phyloP scores from a whole-genome alignment of 441 rosid species.

The Cnidoscolus chayamansa region DNA sequence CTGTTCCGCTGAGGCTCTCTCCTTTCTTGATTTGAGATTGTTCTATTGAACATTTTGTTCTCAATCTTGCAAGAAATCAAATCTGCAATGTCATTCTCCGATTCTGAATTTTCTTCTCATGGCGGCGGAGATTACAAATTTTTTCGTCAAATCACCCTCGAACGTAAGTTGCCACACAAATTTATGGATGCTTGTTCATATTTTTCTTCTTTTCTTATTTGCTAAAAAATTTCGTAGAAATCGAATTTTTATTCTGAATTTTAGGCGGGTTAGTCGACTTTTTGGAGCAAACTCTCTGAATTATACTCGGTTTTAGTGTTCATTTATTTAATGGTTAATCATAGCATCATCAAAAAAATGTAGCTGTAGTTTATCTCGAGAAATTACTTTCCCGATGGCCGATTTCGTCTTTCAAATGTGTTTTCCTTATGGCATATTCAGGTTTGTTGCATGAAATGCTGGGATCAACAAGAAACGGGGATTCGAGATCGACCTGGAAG shows the following conservation, averaged over 20 bases:
- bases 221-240: no score
- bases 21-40: neutral
- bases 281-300: no score
- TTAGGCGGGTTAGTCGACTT: neutral
- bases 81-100: conserved; percentile 55
- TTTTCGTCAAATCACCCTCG: conserved; percentile 76
- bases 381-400: neutral
- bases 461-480: conserved; percentile 65
- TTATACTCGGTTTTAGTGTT: no score
- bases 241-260: neutral
- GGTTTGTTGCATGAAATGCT: conserved; percentile 87
- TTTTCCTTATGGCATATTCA: conserved; percentile 19
- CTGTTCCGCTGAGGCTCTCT: conserved; percentile 3
- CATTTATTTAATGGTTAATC: neutral
- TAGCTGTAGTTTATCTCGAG: neutral
- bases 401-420: neutral
- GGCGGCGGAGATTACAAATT: conserved; percentile 56
- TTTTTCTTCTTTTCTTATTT: neutral
- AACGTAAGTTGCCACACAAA: conserved; percentile 43
- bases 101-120: conserved; percentile 59
- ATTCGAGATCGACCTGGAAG: conserved; percentile 79
- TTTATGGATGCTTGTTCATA: neutral
- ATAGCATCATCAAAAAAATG: neutral
- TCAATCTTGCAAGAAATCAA: neutral
- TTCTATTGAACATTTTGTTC: conserved; percentile 2